Conservation (phyloP, 2,329 filamentous ascomycete species). For the Nothophoma quercina region DNA sequence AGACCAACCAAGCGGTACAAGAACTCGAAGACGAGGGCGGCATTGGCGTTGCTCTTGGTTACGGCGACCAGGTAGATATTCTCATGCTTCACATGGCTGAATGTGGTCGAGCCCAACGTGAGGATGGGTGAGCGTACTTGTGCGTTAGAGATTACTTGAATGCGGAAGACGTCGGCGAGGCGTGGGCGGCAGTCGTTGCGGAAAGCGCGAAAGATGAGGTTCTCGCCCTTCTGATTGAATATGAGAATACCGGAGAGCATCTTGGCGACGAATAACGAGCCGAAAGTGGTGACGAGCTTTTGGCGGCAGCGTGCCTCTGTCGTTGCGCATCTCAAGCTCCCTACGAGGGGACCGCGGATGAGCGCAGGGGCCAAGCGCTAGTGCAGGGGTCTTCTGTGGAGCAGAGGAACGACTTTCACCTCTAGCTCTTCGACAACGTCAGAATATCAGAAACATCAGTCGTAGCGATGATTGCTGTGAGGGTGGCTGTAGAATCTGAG, state of each 20-base stretch:
- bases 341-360: conserved; percentile 12
- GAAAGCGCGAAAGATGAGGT: conserved; percentile 98
- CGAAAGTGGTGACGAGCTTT: conserved; percentile 1
- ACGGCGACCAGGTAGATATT: conserved; percentile 98
- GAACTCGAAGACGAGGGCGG: conserved; percentile 97
- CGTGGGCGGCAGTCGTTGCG: conserved; percentile 97
- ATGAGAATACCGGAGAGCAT: conserved; percentile 98
- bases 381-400: conserved; percentile 12
- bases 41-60: conserved; percentile 99
- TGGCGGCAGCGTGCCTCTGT: conserved; percentile 4
- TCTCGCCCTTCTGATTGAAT: conserved; percentile 99
- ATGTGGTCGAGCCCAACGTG: conserved; percentile 95
- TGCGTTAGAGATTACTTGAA: conserved; percentile 98
- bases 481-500: too few relatives aligned
- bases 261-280: conserved; percentile 12
- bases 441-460: too few relatives aligned
- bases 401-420: neutral
- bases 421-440: too few relatives aligned
- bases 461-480: too few relatives aligned
- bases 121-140: conserved; percentile 97
- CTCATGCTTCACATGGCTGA: conserved; percentile 99
- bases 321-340: conserved; percentile 13
- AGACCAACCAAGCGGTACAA: conserved; percentile 89
- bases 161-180: conserved; percentile 98
- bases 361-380: conserved; percentile 10